Conservation (phyloP, 169 alveolate species). For the Eimeria tenella region DNA sequence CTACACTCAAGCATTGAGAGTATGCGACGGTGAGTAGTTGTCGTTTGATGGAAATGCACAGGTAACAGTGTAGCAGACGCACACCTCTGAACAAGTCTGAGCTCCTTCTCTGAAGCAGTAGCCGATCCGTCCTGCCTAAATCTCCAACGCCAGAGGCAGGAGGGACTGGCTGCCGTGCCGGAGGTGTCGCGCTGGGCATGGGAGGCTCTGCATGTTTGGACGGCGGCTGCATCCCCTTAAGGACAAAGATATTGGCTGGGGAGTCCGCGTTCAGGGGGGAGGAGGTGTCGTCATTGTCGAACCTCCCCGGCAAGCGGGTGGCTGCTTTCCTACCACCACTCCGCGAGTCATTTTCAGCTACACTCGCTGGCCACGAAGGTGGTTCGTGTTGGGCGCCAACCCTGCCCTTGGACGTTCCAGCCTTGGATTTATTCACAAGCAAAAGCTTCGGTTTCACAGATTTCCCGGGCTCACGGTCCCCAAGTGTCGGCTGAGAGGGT, state of each 20-base stretch:
- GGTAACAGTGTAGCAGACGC: neutral
- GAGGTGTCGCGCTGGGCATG: neutral
- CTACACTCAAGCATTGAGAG: neutral
- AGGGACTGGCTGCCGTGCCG: neutral
- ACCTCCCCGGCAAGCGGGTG: slow-evolving; percentile 13
- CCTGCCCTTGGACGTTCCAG: neutral
- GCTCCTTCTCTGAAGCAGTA: neutral
- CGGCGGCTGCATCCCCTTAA: neutral
- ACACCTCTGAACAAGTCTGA: neutral
- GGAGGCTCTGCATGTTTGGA: neutral
- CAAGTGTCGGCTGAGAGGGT: neutral
- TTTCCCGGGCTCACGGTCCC: neutral
- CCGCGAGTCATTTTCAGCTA: neutral
- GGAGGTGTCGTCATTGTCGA: neutral
- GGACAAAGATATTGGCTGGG: slow-evolving; percentile 12
- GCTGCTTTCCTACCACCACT: neutral
- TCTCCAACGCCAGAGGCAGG: neutral
- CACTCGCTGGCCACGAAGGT: neutral
- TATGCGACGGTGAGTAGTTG: no score
- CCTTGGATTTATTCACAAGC: neutral
- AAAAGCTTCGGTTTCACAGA: neutral
- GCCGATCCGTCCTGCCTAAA: neutral
- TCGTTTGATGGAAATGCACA: neutral
- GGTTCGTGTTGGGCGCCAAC: neutral
- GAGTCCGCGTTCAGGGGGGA: slow-evolving; percentile 15